A percentile compares a stretch with the other conserved stretches of the same genome.
Evolutionary conservation across 192 early-diverging fungal species (phyloP).

Genomic region (Funneliformis mosseae): DNA sequence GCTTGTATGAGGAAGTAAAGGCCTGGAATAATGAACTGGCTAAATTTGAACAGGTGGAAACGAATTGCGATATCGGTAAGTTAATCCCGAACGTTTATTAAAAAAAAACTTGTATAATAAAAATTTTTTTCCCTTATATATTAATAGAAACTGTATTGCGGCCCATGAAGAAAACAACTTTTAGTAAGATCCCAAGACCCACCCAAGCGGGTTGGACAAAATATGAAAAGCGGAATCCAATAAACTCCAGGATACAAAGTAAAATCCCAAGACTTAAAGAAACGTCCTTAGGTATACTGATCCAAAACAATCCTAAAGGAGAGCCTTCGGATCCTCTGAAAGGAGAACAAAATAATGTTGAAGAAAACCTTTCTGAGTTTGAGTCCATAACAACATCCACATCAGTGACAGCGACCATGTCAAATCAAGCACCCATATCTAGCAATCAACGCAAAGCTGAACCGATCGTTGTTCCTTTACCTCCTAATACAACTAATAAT

Average conservation of each 20-base stretch:
- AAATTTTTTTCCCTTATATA: not conserved
- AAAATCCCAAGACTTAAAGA: not conserved
- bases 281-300: not conserved
- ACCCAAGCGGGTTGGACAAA: not conserved
- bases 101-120: not conserved
- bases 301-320: not conserved
- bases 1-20: conserved; percentile 35
- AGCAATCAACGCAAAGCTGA: not conserved
- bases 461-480: not conserved
- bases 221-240: not conserved
- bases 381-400: not conserved
- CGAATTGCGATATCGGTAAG: not conserved
- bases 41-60: not conserved
- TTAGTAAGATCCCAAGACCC: not conserved
- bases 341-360: not conserved
- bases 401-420: not conserved
- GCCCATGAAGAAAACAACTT: too few species aligned
- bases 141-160: not conserved
- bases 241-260: not conserved
- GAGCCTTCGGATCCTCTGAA: not conserved
- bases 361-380: not conserved
- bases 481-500: not conserved
- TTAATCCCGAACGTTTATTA: not conserved
- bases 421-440: too few species aligned
- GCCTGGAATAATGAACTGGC: conserved; percentile 7